phyloP scores from a whole-genome alignment of 768 basidiomycete species.

The Pleurotus giganteus region DNA sequence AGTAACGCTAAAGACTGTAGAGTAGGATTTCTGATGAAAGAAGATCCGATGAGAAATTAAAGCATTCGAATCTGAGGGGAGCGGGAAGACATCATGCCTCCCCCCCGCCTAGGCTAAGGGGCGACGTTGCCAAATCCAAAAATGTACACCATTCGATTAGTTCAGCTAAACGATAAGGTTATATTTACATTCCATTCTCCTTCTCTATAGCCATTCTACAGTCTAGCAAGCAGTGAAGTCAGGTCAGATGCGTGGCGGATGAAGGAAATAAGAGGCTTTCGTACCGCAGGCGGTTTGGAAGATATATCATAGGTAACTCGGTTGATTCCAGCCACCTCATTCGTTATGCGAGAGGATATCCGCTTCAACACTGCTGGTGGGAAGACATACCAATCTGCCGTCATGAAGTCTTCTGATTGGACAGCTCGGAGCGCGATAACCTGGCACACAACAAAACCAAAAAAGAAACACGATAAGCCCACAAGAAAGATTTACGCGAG shows the following conservation, averaged over 20 bases:
- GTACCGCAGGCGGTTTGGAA: constrained; percentile 91
- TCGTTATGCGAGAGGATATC: constrained; percentile 96
- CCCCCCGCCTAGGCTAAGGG: too few species aligned
- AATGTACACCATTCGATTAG: too few species aligned
- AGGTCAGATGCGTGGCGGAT: neutral
- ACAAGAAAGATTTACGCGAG: constrained; percentile 2
- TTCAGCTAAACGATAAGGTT: too few species aligned
- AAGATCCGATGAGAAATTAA: too few species aligned
- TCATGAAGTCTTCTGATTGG: constrained; percentile 99
- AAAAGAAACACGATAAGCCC: constrained; percentile 7
- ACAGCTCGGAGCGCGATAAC: constrained; percentile 95
- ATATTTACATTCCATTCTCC: too few species aligned
- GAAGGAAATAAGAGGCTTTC: constrained; percentile 23
- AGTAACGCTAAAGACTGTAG: too few species aligned
- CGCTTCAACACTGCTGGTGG: constrained; percentile 84
- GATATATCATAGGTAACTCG: constrained; percentile 96
- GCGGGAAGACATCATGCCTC: too few species aligned
- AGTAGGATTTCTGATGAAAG: too few species aligned
- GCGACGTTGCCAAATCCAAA: too few species aligned
- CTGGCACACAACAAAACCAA: constrained; percentile 29
- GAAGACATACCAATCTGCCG: constrained; percentile 99
- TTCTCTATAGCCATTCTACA: constrained; percentile 45
- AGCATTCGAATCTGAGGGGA: too few species aligned
- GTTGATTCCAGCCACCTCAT: constrained; percentile 96
- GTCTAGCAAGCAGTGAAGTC: constrained; percentile 30